Conservation (phyloP, 2,329 filamentous ascomycete species). For the Colletotrichum filicis region DNA sequence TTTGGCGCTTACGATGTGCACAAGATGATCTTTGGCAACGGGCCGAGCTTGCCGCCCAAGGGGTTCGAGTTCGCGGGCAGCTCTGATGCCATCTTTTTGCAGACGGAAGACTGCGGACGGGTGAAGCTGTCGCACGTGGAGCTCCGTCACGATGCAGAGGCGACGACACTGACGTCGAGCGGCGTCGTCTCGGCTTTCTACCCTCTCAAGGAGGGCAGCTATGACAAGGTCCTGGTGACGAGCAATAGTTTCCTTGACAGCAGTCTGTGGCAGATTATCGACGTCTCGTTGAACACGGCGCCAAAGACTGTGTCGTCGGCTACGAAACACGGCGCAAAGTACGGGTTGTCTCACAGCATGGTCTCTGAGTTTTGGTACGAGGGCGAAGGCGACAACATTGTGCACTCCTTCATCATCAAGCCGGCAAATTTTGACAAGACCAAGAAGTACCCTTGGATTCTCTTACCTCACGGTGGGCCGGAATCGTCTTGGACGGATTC, state of each 20-base stretch:
- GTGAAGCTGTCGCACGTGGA: constrained; percentile 46
- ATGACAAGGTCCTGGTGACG: constrained; percentile 47
- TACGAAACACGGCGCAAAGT: constrained; percentile 44
- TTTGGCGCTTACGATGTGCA: constrained; percentile 43
- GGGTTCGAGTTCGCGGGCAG: constrained; percentile 48
- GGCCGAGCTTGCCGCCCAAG: constrained; percentile 43
- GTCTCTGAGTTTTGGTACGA: constrained; percentile 54
- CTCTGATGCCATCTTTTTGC: constrained; percentile 47
- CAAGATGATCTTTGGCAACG: constrained; percentile 39
- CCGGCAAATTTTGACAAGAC: constrained; percentile 49
- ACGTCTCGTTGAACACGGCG: constrained; percentile 37
- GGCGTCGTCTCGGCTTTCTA: constrained; percentile 44
- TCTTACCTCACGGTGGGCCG: constrained; percentile 53
- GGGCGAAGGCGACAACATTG: constrained; percentile 45
- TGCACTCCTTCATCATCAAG: constrained; percentile 53
- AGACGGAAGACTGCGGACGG: constrained; percentile 47
- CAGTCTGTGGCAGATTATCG: constrained; percentile 49
- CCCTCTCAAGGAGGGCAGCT: constrained; percentile 40
- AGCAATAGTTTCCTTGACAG: constrained; percentile 51
- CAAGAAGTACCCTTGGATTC: constrained; percentile 50
- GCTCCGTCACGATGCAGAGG: constrained; percentile 42
- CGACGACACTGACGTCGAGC: constrained; percentile 39
- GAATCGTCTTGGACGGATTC: constrained; percentile 62
- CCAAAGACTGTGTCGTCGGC: constrained; percentile 44
- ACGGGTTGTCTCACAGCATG: constrained; percentile 49